Base-by-base conservation (phyloP, 1,139 yeast species). In the Saccharomyces pastorianus region DNA sequence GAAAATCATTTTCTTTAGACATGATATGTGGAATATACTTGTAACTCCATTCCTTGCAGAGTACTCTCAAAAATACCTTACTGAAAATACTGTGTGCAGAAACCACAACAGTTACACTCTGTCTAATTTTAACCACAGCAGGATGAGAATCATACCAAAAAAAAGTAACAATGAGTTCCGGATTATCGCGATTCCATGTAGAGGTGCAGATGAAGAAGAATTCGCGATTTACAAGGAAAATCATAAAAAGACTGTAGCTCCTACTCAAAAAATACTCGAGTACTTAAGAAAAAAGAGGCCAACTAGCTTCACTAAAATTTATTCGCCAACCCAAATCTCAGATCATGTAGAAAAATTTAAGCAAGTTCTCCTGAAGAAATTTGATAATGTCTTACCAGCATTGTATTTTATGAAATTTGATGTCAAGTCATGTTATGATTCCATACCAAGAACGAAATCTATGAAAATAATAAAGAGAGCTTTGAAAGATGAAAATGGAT, bases 391-490 rank as follows among this genome's bases (percentile, higher is more conserved):
- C 4, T 27, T 77, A 0, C 82, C 82, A 0, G 55, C 61, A 9
- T 62, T 85, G 0, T 79, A 73, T 63, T 78, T 80, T 46, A 73
- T 85, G 38, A 88, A 88, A 61, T 86, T 89, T 64, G 99, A 93
- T 66, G 82, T 88, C 64, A 77, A 78, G 55, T 78, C 84, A 14
- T 90, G 97, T 56, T 93, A 84, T 65, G 98, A 93, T 63, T 80
- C 84, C 3, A 74, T 91, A 20, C 84, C 89, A 6, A 81, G 80
- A 49, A 62, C 64, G 0, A 73, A 73, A 54, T 78, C 85, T 1
- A 58, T 75, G 2, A 62, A 70, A 3, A 55, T 66, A 3, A 46
- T 73, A 0, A 47, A 55, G 0, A 25, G 53, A 1, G 50, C 62
- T 14, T 48, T 72, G 2, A 38, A 53, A 6, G 46, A 54, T 17